Evolutionary conservation across 2,329 filamentous ascomycete species (phyloP).

Genomic region (Ophiostoma perfectum): DNA sequence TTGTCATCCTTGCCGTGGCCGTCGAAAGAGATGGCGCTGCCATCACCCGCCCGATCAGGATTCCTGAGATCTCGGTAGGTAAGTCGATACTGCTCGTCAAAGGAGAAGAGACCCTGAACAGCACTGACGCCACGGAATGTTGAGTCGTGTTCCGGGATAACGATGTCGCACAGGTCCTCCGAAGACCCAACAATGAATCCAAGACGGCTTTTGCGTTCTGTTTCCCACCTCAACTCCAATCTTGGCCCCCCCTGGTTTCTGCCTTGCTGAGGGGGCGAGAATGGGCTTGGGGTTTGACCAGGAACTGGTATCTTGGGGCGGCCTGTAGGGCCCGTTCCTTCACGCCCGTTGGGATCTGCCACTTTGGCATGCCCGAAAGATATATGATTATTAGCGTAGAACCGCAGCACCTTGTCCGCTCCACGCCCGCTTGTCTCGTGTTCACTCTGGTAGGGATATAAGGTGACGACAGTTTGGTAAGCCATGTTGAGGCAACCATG

Average conservation of each 20-base stretch:
- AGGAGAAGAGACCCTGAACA: background rate
- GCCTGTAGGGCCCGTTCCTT: too few relatives aligned
- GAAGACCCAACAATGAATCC: background rate
- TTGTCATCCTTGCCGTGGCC: background rate
- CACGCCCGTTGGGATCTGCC: too few relatives aligned
- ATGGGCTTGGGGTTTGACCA: background rate
- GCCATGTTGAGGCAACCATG: background rate
- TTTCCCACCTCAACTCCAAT: background rate
- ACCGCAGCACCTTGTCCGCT: background rate
- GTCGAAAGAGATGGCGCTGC: background rate
- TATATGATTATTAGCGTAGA: too few relatives aligned
- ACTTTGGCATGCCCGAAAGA: too few relatives aligned
- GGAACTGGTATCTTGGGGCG: background rate
- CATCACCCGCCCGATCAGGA: background rate
- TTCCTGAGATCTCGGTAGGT: background rate
- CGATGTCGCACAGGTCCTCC: background rate
- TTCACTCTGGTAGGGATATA: background rate
- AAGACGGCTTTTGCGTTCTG: background rate
- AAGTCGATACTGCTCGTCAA: background rate
- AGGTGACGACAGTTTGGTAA: background rate
- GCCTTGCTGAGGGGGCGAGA: background rate
- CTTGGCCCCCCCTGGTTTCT: background rate
- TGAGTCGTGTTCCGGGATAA: background rate
- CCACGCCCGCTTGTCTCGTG: background rate
- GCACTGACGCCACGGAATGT: background rate